A percentile compares a stretch with the other conserved stretches of the same genome.
phyloP scores from a whole-genome alignment of 108 stramenopile genomes.

The Cyclotella kingstonii region DNA sequence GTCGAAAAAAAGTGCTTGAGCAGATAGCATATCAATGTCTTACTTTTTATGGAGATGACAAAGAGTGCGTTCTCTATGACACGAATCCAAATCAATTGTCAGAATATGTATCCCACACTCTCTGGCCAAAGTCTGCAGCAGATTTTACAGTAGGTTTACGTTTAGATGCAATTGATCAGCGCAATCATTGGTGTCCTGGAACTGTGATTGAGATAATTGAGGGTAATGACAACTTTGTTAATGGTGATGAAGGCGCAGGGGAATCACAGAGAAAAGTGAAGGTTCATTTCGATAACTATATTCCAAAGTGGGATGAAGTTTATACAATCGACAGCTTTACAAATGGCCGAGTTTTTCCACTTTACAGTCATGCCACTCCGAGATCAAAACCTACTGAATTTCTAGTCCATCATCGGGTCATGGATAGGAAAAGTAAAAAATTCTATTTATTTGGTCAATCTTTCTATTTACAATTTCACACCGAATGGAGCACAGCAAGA shows the following conservation, averaged over 20 bases:
- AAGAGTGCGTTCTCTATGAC: conserved; percentile 76
- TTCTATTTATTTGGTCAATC: conserved; percentile 67
- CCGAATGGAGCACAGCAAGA: conserved; percentile 87
- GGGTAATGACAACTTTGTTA: conserved; percentile 2
- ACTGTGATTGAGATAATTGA: conserved; percentile 80
- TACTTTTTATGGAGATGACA: conserved; percentile 60
- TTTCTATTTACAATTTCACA: conserved; percentile 74
- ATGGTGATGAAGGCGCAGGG: conserved; percentile 14
- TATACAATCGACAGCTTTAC: conserved; percentile 79
- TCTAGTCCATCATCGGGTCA: conserved; percentile 66
- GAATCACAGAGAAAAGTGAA: conserved; percentile 52
- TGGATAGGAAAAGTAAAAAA: conserved; percentile 40
- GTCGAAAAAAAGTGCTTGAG: conserved; percentile 30
- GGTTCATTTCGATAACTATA: conserved; percentile 93
- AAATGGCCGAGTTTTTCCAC: conserved; percentile 66
- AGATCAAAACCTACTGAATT: conserved; percentile 77
- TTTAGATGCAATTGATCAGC: conserved; percentile 92
- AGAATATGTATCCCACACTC: conserved; percentile 72
- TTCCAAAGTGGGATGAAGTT: conserved; percentile 90
- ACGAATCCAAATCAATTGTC: conserved; percentile 65
- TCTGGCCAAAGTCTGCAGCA: conserved; percentile 68
- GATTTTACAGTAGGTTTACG: conserved; percentile 83
- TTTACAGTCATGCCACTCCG: conserved; percentile 78
- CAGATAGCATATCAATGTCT: conserved; percentile 46
- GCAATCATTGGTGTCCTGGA: conserved; percentile 87